Evolutionary conservation across 495 filamentous ascomycete species (phyloP), one percentile per base, ranked within the genome.

Genomic region (Lophium mytilinum): DNA sequence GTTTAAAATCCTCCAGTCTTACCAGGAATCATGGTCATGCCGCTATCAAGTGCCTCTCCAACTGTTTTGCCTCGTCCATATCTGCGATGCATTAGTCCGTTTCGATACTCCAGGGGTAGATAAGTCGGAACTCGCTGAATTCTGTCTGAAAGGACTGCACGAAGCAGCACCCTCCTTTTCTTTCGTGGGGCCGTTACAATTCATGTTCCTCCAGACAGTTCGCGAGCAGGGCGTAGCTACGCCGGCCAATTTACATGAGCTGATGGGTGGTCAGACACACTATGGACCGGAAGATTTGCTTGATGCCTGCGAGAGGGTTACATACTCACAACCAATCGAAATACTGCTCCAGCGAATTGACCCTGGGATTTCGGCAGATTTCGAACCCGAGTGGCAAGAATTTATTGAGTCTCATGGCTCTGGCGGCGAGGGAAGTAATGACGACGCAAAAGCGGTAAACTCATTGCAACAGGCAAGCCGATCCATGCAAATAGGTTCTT

Each of bases 41-140:
- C 60, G 60, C 15, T 72, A 71, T 49, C 68, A 71, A 39, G 57
- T 67, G 3, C 67, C 67, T 9, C 46, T 73, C 7, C 72, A 73
- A 43, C 61, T 69, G 43, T 72, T 73, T 58, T 61, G 63, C 24
- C 21, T 69, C 24, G 62, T 73, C 8, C 69, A 73, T 42, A 45
- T 74, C 34, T 61, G 60, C 21, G 71, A 72, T 51, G 51, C 60
- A 11, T 39, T 72, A 34, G 37, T 68, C 8, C 62, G 66, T 17
- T 64, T 56, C 41, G 61, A 67, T 45, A 62, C 55, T 2, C 48
- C 56, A 0, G 24, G 42, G n/a, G n/a, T 21, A 10, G 47, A 57
- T n/a, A 15, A 17, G 3, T 14, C 52, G 19, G 60, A 63, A 35
- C 65, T 62, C 12, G 61, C 70, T 4, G 36, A 63, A 8, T 70